phyloP scores from a whole-genome alignment of 768 basidiomycete genomes.

The Russula vinacea region DNA sequence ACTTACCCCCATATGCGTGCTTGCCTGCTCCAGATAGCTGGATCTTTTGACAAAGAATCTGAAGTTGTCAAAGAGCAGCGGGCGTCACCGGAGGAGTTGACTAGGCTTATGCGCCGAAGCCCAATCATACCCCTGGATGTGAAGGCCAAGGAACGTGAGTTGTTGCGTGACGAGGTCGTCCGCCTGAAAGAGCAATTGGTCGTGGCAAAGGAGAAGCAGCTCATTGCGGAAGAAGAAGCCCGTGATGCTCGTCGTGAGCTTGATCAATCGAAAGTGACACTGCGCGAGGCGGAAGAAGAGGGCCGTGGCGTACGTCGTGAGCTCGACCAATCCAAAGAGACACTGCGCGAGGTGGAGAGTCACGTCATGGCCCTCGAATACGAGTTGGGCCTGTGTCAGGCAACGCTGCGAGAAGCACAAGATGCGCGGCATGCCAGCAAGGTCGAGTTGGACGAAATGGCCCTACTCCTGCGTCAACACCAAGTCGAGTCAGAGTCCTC shows the following conservation, averaged over 20 bases:
- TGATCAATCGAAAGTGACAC: no score
- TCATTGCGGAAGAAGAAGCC: no score
- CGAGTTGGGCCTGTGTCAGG: not conserved
- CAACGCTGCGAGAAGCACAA: not conserved
- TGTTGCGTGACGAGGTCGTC: no score
- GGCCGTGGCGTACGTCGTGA: not conserved
- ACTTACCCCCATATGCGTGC: no score
- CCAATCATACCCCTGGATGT: not conserved
- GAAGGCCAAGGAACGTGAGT: not conserved
- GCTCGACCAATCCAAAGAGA: not conserved
- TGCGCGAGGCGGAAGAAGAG: not conserved
- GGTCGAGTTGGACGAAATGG: not conserved
- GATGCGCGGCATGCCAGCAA: slow-evolving; percentile 1
- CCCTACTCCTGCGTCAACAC: not conserved
- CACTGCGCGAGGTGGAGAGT: not conserved
- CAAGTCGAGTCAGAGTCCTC: slow-evolving; percentile 5
- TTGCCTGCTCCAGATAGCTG: not conserved
- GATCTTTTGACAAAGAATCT: slow-evolving; percentile 1
- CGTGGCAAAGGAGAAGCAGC: not conserved
- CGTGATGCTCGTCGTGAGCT: no score
- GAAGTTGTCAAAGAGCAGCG: not conserved
- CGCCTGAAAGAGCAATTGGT: not conserved
- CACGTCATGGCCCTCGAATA: not conserved
- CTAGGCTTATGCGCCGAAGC: not conserved
- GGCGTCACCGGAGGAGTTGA: not conserved